Percentiles rank a stretch among this genome's conserved stretches.
phyloP scores from a whole-genome alignment of 2,329 filamentous ascomycete genomes.

The Botrytis aclada region DNA sequence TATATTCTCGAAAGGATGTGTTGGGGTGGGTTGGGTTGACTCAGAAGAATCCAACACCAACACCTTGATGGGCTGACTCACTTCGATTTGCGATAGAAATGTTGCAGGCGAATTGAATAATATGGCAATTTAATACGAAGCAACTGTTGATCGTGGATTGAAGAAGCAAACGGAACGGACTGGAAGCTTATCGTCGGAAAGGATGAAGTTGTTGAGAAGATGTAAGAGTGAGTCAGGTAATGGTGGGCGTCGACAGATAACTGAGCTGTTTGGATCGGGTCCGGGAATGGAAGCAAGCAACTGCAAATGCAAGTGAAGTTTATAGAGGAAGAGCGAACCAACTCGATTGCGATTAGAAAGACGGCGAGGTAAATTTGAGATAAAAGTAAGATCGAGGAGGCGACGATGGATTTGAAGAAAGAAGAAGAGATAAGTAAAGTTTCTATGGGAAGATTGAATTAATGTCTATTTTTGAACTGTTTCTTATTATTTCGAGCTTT shows the following conservation, averaged over 20 bases:
- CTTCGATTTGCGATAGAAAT: slow-evolving; percentile 38
- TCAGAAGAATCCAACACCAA: slow-evolving; percentile 7
- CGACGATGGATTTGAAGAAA: background rate
- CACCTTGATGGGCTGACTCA: slow-evolving; percentile 33
- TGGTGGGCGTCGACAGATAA: slow-evolving; percentile 20
- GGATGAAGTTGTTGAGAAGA: slow-evolving; percentile 29
- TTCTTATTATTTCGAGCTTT: background rate
- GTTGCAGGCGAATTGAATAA: slow-evolving; percentile 29
- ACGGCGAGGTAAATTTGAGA: background rate
- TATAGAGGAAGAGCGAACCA: background rate
- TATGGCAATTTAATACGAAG: slow-evolving; percentile 30
- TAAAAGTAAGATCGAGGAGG: background rate
- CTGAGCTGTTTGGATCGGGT: slow-evolving; percentile 13
- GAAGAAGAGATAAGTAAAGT: background rate
- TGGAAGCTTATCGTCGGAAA: slow-evolving; percentile 31
- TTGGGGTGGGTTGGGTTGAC: slow-evolving; percentile 20
- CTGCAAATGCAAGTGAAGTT: background rate
- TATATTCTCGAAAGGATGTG: slow-evolving; percentile 20
- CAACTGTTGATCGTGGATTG: slow-evolving; percentile 28
- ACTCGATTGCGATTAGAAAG: background rate
- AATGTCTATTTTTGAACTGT: background rate
- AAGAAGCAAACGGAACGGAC: slow-evolving; percentile 22
- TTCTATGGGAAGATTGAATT: background rate
- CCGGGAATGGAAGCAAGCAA: background rate
- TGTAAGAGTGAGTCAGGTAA: slow-evolving; percentile 24